Base-by-base conservation (phyloP, 2,329 filamentous ascomycete genomes). In the Sporothrix pseudoabietina region DNA sequence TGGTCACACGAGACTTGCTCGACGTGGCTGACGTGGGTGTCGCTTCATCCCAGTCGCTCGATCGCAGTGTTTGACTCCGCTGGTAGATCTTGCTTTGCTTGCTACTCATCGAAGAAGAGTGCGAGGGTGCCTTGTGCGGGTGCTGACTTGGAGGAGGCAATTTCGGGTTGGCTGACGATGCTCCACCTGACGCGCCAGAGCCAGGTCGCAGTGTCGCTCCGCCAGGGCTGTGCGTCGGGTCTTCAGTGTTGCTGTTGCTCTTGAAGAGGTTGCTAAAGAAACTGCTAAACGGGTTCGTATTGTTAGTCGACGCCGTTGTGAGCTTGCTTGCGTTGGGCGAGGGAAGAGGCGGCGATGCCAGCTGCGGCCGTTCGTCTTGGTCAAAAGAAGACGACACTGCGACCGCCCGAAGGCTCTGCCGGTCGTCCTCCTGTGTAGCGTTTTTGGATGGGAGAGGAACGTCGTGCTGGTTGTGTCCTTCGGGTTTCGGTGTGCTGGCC, bases 41-140 rank as follows among this genome's bases (percentile, higher is more conserved):
- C 7, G 81, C 78, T 6, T 78, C 78, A 7, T 44, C 61, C 1
- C 76, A 75, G 10, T 79, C 77, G 14, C 84, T 82, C 7, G 84
- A 73, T 57, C 85, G 85, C 68, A 94, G 83, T 0, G 93, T 97
- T 80, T 97, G 94, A 74, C 92, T 94, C 55, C 92, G 86, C 74
- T 89, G 89, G 77, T 94, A 92, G 35, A 94, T 94, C 78, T 88
- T 91, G 73, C 87, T 87, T 74, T 90, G 86, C 78, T 91, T 92
- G 26, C 16, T 68, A 16, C 19, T n/a, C 35, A 39, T 68, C 10
- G 69, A 54, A 39, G 73, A n/a, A 26, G 57, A 22, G 32, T 74
- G 72, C 4, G 69, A 14, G 4, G 47, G 57, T 16, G 59, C 32
- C 19, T 57, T 49, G 19, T 35, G 70, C 1, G 10, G 57, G 4